Evolutionary conservation across 2,329 filamentous ascomycete genomes (phyloP), one percentile per base, ranked within the genome.

Genomic region (Ophiostoma piceae): DNA sequence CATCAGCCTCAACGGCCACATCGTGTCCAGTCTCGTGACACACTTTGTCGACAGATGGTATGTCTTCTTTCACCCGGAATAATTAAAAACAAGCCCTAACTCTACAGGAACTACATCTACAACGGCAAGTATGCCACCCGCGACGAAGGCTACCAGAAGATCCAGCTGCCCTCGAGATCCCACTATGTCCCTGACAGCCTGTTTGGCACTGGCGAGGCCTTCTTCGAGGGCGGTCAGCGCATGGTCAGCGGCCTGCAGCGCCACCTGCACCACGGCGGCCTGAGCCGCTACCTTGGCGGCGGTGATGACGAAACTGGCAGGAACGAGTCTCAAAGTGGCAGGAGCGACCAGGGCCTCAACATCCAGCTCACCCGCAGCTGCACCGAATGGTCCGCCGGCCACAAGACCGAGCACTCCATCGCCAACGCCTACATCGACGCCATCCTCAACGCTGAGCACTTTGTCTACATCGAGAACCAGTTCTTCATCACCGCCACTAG

Each of bases 401-500:
- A 83, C 67, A 77, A 78, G 6, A 83, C 82, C 0, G 85, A 87
- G 76, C 92, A 95, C 77, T 96, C 92, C 0, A 94, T 97, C 72
- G 87, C 89, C 72, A 94, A 94, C 76, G 93, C 93, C 1, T 96
- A 96, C 76, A 87, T 91, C 43, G 84, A 90, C 62, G 84, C 88
- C 37, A 93, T 93, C 74, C 82, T 80, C 51, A 87, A 88, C 67
- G 89, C 89, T 22, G 81, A 88, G 75, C 88, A 92, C 76, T 93
- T 90, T 75, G 79, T 94, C 71, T 94, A 93, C 78, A 92, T 94
- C 47, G 90, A 94, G 77, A 93, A 94, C 75, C 88, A 92, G 83
- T 95, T 95, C 81, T 95, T 95, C 82, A 95, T 95, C 79, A 95
- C 92, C 0, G 90, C 91, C 2, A 94, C 91, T 1, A 84, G 82